Evolutionary conservation across 148 eudicot genomes (phyloP), one percentile per base, ranked within the genome.

Genomic region (Selenicereus undatus): DNA sequence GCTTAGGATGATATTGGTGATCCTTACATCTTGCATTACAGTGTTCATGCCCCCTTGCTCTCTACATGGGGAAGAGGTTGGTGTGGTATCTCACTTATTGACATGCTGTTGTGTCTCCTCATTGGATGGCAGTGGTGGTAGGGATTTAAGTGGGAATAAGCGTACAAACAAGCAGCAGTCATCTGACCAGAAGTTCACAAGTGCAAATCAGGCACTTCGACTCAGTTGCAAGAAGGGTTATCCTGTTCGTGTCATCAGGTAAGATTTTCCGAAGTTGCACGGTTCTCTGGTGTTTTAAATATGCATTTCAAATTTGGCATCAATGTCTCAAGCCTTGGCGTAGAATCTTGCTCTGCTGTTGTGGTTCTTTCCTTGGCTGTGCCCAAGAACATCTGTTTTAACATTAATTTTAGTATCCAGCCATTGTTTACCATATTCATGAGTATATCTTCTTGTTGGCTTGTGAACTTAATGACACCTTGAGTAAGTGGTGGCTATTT

Each of bases 221-320:
- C 75, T 86, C 77, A 95, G 97, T 82, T 95, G 98, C 88, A 78
- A 73, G 64, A 87, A 93, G 74, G 98, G 98, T 56, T 93, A 95
- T 78, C 98, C 98, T 78, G 92, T 95, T 54, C 93, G 97, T 58
- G 98, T 95, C 76, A 91, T 93, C 60, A 95, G 98, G 98, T 90
- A 79, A 85, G 80, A 48, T n/a, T 2, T 52, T 48, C 32, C 17
- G 20, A 5, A 26, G 35, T 64, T 9, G n/a, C 27, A 20, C 27
- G 35, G 1, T 66, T 13, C 71, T 66, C 5, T 27, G 16, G 35
- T 32, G 16, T 66, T 66, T 27, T 11, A 16, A 13, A 54, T 12
- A 54, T 54, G 17, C 14, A 54, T 54, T 17, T 54, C 4, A 17
- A 4, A 18, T 36, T 60, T 64, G 42, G 13, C 45, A 56, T 24